Evolutionary conservation across 2,329 filamentous ascomycete genomes (phyloP).

Genomic region (Colletotrichum kahawae): DNA sequence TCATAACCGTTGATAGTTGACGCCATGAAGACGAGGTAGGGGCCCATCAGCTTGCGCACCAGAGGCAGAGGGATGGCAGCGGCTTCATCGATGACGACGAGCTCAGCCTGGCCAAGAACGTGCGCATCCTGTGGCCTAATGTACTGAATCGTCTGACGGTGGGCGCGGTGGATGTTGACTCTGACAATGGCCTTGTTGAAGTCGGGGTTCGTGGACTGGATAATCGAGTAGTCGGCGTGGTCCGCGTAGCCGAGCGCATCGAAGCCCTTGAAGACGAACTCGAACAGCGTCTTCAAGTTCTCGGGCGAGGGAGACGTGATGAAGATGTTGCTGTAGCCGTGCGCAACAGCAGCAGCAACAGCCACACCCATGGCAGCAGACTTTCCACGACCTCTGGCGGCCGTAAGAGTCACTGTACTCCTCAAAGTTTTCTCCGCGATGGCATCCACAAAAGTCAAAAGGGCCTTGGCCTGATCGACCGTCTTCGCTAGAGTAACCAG

Average conservation of each 20-base stretch:
- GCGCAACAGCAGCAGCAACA: conserved; percentile 89
- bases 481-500: conserved; percentile 87
- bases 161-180: conserved; percentile 93
- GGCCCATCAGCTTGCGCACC: conserved; percentile 92
- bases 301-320: conserved; percentile 97
- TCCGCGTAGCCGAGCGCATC: conserved; percentile 93
- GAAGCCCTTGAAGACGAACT: conserved; percentile 98
- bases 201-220: conserved; percentile 96
- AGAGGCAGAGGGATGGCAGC: conserved; percentile 94
- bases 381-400: conserved; percentile 93
- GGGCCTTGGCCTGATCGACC: conserved; percentile 92
- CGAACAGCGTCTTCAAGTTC: conserved; percentile 97
- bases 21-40: conserved; percentile 98
- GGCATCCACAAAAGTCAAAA: conserved; percentile 96
- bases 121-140: conserved; percentile 97
- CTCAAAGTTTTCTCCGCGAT: conserved; percentile 95
- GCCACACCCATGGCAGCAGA: conserved; percentile 95
- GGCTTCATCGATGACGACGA: conserved; percentile 96
- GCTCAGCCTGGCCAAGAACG: conserved; percentile 90
- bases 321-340: conserved; percentile 99
- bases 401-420: conserved; percentile 92
- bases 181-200: conserved; percentile 99
- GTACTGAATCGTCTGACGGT: conserved; percentile 98
- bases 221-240: conserved; percentile 96
- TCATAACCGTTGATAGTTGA: conserved; percentile 99